phyloP scores from a whole-genome alignment of 495 filamentous ascomycete genomes.

The Podospora didyma region DNA sequence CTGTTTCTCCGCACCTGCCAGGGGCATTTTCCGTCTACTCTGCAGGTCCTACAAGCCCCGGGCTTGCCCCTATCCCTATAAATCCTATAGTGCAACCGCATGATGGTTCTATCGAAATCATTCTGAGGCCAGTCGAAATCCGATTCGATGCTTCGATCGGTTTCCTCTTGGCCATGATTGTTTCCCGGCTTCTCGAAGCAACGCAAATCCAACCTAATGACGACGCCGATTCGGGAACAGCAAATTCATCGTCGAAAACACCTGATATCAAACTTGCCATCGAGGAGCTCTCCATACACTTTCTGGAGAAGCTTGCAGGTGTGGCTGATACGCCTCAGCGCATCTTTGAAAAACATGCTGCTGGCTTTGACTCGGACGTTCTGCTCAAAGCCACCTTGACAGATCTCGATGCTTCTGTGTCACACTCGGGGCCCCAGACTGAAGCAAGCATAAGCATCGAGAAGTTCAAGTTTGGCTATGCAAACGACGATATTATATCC shows the following conservation, averaged over 20 bases:
- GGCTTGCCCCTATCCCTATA: constrained; percentile 6
- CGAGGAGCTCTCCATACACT: constrained; percentile 55
- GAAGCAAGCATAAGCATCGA: constrained; percentile 49
- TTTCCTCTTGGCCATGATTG: constrained; percentile 59
- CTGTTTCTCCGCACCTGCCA: constrained; percentile 46
- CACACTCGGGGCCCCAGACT: constrained; percentile 23
- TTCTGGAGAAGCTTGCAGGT: constrained; percentile 60
- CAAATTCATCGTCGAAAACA: constrained; percentile 18
- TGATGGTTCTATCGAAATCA: constrained; percentile 48
- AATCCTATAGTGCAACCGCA: constrained; percentile 2
- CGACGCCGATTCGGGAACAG: constrained; percentile 15
- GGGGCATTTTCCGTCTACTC: constrained; percentile 55
- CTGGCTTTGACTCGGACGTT: constrained; percentile 38
- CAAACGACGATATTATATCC: constrained; percentile 67
- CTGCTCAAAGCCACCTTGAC: constrained; percentile 48
- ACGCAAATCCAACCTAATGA: constrained; percentile 29
- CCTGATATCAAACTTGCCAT: constrained; percentile 48
- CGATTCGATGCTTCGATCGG: constrained; percentile 68
- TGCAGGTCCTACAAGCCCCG: constrained; percentile 19
- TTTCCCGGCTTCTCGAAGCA: constrained; percentile 49
- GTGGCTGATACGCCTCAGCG: constrained; percentile 35
- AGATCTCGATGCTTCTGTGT: constrained; percentile 39
- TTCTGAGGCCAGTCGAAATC: constrained; percentile 51
- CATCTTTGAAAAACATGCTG: constrained; percentile 26
- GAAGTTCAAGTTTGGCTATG: constrained; percentile 71